Evolutionary conservation across 2,329 filamentous ascomycete genomes (phyloP), one percentile per base, ranked within the genome.

Genomic region (Nemania sp.): DNA sequence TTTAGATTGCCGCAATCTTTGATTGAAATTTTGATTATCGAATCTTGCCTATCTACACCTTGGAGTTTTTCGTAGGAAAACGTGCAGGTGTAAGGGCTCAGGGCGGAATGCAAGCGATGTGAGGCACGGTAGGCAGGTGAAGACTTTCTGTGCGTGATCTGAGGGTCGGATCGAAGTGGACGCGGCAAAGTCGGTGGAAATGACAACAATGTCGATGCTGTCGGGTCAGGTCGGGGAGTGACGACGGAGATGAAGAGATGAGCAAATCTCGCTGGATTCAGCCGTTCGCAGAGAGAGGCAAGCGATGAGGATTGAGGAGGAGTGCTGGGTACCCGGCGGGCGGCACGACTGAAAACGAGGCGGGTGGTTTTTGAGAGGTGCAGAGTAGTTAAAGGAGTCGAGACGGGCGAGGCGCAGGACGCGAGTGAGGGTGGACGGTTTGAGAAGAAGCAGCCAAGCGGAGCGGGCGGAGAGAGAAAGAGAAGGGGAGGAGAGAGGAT

Each of bases 21-120:
- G 71, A 68, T 71, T 78, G 74, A 74, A 76, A 75, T 78, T 76
- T 60, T 63, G 73, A 78, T 79, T 79, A 73, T 75, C 74, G 80
- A 78, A 78, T 80, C 78, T 77, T 77, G 79, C 79, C 81, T 92
- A 92, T 91, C 83, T 92, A 92, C 90, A 93, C 91, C 90, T 87
- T 84, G 81, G 85, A 84, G 86, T 83, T 87, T 88, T 90, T 89
- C 84, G 80, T 91, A 92, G 82, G 89, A 92, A 93, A 94, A 92
- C 89, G 88, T 90, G 91, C 89, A 92, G 90, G 89, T 93, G 90
- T 88, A 91, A 90, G 89, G 83, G 78, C 76, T 79, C 77, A 75
- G 75, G 68, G 75, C 76, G 76, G 71, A 75, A 69, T 75, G 77
- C 76, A 77, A 78, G 55, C 65, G 66, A 29, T 48, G 20, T 48